These are phyloP conservation scores for Gigaspora rosea DNA, from an alignment of 192 early-diverging fungal genomes.

Conservation along the genomic window DNA sequence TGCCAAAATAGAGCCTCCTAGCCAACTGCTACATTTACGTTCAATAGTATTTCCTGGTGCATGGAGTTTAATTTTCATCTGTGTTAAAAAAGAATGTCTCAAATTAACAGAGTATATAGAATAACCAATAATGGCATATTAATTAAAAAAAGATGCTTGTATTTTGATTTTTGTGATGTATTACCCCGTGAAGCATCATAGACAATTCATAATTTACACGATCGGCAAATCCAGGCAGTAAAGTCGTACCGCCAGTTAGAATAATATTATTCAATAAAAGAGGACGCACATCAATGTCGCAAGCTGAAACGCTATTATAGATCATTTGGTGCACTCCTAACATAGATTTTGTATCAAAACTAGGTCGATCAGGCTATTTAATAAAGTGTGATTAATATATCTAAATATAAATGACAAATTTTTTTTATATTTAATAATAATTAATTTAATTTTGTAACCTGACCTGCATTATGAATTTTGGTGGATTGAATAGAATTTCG, in stretches of 20 bases:
- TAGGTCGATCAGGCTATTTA: conserved; percentile 3
- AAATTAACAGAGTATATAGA: neutral
- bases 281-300: conserved; percentile 88
- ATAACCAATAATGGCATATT: neutral
- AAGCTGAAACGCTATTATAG: conserved; percentile 66
- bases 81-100: conserved; percentile 1
- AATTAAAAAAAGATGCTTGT: neutral
- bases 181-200: conserved; percentile 66
- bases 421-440: neutral
- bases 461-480: conserved; percentile 52
- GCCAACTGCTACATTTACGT: conserved; percentile 93
- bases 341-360: conserved; percentile 19
- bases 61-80: conserved; percentile 82
- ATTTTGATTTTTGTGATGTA: neutral
- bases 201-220: conserved; percentile 75
- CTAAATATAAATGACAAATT: neutral
- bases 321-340: conserved; percentile 76
- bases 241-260: conserved; percentile 86
- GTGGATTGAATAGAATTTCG: conserved; percentile 87
- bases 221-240: conserved; percentile 87
- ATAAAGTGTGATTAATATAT: neutral
- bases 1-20: conserved; percentile 94
- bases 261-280: conserved; percentile 81
- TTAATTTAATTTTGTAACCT: neutral
- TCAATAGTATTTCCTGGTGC: conserved; percentile 78